Evolutionary conservation across 2,329 filamentous ascomycete genomes (phyloP), one percentile per base, ranked within the genome.

Genomic region (Trichoderma hamatum): DNA sequence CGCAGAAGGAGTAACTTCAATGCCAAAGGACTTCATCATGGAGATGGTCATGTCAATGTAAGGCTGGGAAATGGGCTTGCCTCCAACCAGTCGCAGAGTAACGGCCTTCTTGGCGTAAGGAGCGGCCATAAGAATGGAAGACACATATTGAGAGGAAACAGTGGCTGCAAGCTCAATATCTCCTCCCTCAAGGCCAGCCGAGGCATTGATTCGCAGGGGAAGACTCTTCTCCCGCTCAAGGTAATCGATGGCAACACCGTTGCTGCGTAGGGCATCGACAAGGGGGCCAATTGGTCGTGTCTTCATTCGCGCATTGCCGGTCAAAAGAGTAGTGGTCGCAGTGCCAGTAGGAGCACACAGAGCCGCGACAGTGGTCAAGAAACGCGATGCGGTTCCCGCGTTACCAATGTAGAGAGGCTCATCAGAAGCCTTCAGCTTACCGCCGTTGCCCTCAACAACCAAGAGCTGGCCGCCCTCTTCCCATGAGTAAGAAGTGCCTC

Each of bases 31-130:
- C 67, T 87, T 86, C 96, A 99, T 99, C 95, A 99, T 99, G 19
- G 94, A 88, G 65, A 96, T 94, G 2, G 96, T 99, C 95, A 99
- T 98, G 78, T 99, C 94, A 75, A 99, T 98, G 79, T 99, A 99
- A 2, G 90, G 89, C 78, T 98, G 94, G 1, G 95, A 98, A 72
- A 99, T 97, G 54, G 96, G 95, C 79, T 97, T 98, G 67, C 94
- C 96, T n/a, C 96, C 96, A 14, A 98, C 91, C 49, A 99, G 86
- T 51, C 90, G 91, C 72, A 99, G 83, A 0, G 93, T 97, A 46
- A 99, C 94, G 0, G 95, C 92, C 71, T 94, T 90, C 81, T 97
- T 97, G 56, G 96, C 96, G 76, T 98, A 99, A 0, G 96, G 96
- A 0, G 96, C 96, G 70, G 94, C 96, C 93, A 99, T 96, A 63